Conservation (phyloP, 345 rosid species). For the Gossypium anomalum region DNA sequence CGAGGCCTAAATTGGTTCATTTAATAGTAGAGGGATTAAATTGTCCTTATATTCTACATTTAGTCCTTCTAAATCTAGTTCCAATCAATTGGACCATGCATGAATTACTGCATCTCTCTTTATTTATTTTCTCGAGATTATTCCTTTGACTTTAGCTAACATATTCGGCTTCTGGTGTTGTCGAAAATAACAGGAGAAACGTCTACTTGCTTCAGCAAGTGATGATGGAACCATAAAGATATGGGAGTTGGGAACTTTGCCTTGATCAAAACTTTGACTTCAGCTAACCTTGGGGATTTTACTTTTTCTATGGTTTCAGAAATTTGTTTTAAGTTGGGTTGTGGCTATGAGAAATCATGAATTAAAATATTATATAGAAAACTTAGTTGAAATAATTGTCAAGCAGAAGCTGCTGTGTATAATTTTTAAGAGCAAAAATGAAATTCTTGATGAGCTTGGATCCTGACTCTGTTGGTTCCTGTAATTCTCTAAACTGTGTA, state of each 20-base stretch:
- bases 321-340: not conserved
- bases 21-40: too few species aligned
- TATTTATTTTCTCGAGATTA: not conserved
- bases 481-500: too few species aligned
- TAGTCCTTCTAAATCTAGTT: too few species aligned
- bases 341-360: too few species aligned
- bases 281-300: too few species aligned
- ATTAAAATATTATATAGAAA: not conserved
- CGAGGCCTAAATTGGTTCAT: too few species aligned
- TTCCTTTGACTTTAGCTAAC: not conserved
- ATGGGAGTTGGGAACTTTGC: constrained; percentile 53
- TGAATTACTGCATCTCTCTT: not conserved
- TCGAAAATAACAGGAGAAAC: constrained; percentile 40
- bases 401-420: not conserved
- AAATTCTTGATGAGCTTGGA: not conserved
- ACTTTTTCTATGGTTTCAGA: not conserved
- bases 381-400: not conserved
- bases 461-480: not conserved
- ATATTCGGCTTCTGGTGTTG: not conserved
- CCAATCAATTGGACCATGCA: too few species aligned
- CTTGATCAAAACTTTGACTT: constrained; percentile 20
- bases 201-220: constrained; percentile 72
- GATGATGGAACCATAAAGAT: constrained; percentile 79
- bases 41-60: too few species aligned
- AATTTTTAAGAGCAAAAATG: not conserved